Evolutionary conservation across 2,329 filamentous ascomycete species (phyloP).

Genomic region (Pyrenophora seminiperda): DNA sequence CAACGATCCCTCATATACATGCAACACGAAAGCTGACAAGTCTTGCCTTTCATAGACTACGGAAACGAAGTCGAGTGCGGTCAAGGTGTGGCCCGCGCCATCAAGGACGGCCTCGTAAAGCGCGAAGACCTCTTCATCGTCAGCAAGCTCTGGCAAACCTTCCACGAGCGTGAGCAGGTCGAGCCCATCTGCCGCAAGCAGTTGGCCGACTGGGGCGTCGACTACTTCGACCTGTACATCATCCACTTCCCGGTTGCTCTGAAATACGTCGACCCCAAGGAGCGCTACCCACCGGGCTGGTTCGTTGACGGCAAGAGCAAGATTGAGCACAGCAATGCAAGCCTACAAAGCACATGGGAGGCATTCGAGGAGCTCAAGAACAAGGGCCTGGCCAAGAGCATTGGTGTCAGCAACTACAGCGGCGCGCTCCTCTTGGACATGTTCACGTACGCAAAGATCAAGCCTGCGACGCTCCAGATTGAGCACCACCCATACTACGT

Average conservation of each 20-base stretch:
- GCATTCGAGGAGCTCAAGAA: constrained; percentile 50
- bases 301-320: constrained; percentile 41
- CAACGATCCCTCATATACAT: not conserved
- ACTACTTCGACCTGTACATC: constrained; percentile 58
- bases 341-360: constrained; percentile 46
- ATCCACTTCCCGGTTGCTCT: constrained; percentile 89
- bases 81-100: constrained; percentile 45
- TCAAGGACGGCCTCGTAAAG: constrained; percentile 48
- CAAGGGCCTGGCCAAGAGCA: constrained; percentile 44
- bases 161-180: constrained; percentile 81
- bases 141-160: constrained; percentile 91
- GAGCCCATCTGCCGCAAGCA: constrained; percentile 72
- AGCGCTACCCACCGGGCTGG: constrained; percentile 46
- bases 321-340: constrained; percentile 46
- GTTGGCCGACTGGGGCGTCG: constrained; percentile 44
- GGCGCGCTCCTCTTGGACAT: constrained; percentile 57
- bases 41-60: constrained; percentile 37
- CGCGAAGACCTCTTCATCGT: constrained; percentile 85
- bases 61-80: constrained; percentile 48
- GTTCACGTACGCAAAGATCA: constrained; percentile 56
- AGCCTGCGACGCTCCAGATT: constrained; percentile 45
- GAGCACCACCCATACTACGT: constrained; percentile 49
- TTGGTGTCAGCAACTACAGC: constrained; percentile 47
- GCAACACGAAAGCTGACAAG: constrained; percentile 1
- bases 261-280: constrained; percentile 56